Base-by-base conservation (phyloP, 2,329 filamentous ascomycete species). In the Botryotinia calthae region DNA sequence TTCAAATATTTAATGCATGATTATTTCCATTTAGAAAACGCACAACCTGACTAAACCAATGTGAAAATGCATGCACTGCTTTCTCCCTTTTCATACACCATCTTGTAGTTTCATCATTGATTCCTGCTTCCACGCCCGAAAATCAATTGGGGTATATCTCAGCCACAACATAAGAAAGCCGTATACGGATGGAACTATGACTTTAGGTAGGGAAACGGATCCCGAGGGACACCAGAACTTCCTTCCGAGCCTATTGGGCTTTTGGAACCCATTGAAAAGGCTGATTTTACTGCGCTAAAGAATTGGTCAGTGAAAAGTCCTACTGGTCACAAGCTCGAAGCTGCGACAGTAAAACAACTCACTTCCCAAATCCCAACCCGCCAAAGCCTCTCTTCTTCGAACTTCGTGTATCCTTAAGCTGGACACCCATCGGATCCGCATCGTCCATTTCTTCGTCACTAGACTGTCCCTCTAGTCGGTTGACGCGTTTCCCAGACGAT, bases 341-440 rank as follows among this genome's bases (percentile, higher is more conserved):
- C n/a, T 54, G 48, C 40, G 65, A 31, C 37, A 68, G n/a, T 37
- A 44, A 37, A 68, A 56, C 48, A 46, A 40, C 46, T 72, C 56
- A 72, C 66, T 74, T 67, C 54, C 68, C 72, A 72, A 66, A 70
- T 40, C 56, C 67, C 74, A 76, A 56, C 18, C 65, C 46, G 25
- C 56, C 65, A 73, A 79, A 76, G 2, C 78, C 69, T 77, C 82
- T 88, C 74, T 89, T 83, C 82, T 88, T 90, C 72, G 87, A 83
- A 74, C 86, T 85, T 75, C 84, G 86, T 2, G 84, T 82, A 59
- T 86, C 83, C 79, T 86, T 87, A 10, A 84, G 86, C 73, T 85
- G 82, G 6, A 84, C 84, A 22, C 86, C 69, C n/a, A 25, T 22
- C 37, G 48, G 28, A 31, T 59, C 65, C 25, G 22, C 64, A 40